Evolutionary conservation across 306 rosid genomes (phyloP), one percentile per base, ranked within the genome.

Genomic region (Lablab purpureus): DNA sequence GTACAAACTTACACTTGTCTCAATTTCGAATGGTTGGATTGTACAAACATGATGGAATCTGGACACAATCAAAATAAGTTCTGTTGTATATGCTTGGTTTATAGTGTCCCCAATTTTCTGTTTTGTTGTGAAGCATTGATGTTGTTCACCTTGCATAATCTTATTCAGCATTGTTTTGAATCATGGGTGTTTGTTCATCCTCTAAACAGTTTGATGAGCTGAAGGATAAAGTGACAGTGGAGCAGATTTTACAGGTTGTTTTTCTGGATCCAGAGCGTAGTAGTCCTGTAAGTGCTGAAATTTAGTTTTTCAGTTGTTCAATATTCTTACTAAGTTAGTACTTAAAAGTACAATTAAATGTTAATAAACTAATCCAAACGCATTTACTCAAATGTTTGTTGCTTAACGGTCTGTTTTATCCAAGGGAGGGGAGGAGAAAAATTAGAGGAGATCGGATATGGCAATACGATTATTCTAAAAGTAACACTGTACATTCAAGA

Each of bases 261-360:
- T 94, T 94, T 82, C 83, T 92, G 51, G 99, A 94, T 83, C 87
- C 97, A 27, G 97, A 88, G 83, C 95, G 90, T 52, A 79, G 93
- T 6, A 87, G 85, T 79, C 87, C 95, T 3, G 99, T 94, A 80
- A 86, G 93, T 85, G 41, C 43, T 74, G 67, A 67, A 43, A 43
- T 43, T 43, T 43, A 12, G 49, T 43, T 17, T 37, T 60, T 34
- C 56, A 54, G 17, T 17, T 76, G 28, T 28, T 17, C 62, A 62
- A 15, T 40, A 19, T 51, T 49, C 17, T 19, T 19, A 54, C 60
- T 19, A 6, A 28, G 21, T 54, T 21, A 10, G 28, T 9, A 21
- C 28, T 54, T 21, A 21, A 19, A 54, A 54, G 5, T 54, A 12
- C 60, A 21, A 21, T 9, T 21, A 54, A 19, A 8, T 19, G 14